Base-by-base conservation (phyloP, 148 eudicot genomes). In the Bassia scoparia region DNA sequence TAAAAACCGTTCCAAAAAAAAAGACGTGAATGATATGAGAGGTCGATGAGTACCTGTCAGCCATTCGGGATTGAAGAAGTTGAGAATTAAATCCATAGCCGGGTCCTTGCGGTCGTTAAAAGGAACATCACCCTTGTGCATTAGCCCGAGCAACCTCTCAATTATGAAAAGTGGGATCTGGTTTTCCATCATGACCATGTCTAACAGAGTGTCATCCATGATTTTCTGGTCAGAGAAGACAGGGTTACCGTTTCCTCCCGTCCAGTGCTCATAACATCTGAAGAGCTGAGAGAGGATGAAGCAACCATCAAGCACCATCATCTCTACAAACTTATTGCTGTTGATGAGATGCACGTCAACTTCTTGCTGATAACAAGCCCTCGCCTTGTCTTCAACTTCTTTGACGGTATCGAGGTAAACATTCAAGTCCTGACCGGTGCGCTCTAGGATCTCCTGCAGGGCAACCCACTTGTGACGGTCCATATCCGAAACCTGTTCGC, bases 121-220 rank as follows among this genome's bases (percentile, higher is more conserved):
- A 37, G 3, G 41, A 37, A 3, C 60, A 85, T 23, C 43, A 72
- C 15, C 23, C 20, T 44, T 29, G 50, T 2, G 11, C 4, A n/a
- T 64, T 4, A 88, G 75, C 29, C 79, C 86, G 7, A 75, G 73
- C 33, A 87, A 48, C 35, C 53, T 71, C 41, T 89, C 96, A 41
- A 89, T 84, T 4, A 89, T 27, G 50, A 89, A 89, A 7, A 89
- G 76, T 3, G 90, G 94, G 29, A 89, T 82, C 38, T 89, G 90
- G 64, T 89, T 89, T 67, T 89, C 91, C 2, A 89, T 81, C 94
- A 89, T 89, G 0, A 89, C 80, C 95, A 89, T 89, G 65, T 87
- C 95, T 16, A 69, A 58, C 81, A 88, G 43, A 86, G 80, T 18
- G 82, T 85, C 35, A 73, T 86, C 86, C 24, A 84, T 79, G 0